A percentile compares a stretch with the other conserved stretches of the same genome.
Conservation (phyloP, 1,139 yeast genomes). For the Geotrichum aggregatum region DNA sequence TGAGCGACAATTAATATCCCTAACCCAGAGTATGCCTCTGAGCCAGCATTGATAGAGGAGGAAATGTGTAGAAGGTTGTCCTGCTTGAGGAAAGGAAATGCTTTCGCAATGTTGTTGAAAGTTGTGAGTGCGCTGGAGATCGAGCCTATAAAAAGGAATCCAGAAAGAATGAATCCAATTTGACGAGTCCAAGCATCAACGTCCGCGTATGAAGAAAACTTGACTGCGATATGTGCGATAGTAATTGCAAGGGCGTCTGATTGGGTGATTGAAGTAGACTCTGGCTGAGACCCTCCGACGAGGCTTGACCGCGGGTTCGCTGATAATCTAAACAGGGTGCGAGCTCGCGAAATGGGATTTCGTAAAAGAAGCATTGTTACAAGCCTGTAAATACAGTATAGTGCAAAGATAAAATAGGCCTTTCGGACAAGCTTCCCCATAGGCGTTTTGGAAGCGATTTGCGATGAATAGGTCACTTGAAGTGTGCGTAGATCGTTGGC, state of each 20-base stretch:
- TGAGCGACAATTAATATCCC: slow-evolving; percentile 56
- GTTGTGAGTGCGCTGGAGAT: slow-evolving; percentile 41
- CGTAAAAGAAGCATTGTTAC: slow-evolving; percentile 42
- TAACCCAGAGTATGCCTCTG: slow-evolving; percentile 13
- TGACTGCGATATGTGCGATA: slow-evolving; percentile 44
- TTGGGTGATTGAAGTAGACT: slow-evolving; percentile 12
- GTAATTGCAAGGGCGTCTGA: slow-evolving; percentile 51
- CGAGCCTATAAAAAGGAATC: slow-evolving; percentile 62
- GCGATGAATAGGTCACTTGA: slow-evolving; percentile 30
- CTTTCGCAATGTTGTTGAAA: slow-evolving; percentile 32
- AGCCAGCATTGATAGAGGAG: slow-evolving; percentile 4
- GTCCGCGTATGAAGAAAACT: slow-evolving; percentile 32
- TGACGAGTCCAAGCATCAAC: slow-evolving; percentile 59
- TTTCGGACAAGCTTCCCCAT: slow-evolving; percentile 33
- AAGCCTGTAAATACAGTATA: slow-evolving; percentile 64
- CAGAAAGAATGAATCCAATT: slow-evolving; percentile 60
- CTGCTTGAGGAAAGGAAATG: slow-evolving; percentile 31
- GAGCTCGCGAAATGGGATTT: slow-evolving; percentile 29
- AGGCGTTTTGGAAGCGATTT: slow-evolving; percentile 33
- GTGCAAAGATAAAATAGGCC: slow-evolving; percentile 44
- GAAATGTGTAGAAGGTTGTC: slow-evolving; percentile 19
- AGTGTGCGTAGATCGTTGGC: slow-evolving; percentile 34
- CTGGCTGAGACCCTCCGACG: background rate
- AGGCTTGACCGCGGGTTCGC: slow-evolving; percentile 2
- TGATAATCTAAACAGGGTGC: slow-evolving; percentile 11